A percentile compares a stretch with the other conserved stretches of the same genome.
Evolutionary conservation across 495 filamentous ascomycete genomes (phyloP).

Genomic region (Daldinia concentrica): DNA sequence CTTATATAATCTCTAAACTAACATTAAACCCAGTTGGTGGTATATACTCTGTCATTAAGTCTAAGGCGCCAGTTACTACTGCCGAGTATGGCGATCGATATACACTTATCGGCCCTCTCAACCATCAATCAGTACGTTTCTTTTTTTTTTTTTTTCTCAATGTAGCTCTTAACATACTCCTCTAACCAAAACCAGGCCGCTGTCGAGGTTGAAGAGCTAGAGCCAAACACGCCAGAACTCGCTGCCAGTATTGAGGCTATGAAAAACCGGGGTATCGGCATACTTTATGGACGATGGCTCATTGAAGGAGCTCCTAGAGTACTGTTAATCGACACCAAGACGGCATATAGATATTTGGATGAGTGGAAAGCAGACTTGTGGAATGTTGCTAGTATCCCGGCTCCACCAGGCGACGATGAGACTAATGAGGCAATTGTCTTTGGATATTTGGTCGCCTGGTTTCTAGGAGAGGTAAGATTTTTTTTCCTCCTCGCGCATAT

Average conservation of each 20-base stretch:
- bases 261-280: constrained; percentile 87
- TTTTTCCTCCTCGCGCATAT: not conserved
- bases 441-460: constrained; percentile 97
- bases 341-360: constrained; percentile 87
- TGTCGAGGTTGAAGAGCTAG: constrained; percentile 93
- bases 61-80: constrained; percentile 96
- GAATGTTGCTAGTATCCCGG: constrained; percentile 91
- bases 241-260: constrained; percentile 86
- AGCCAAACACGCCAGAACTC: constrained; percentile 82
- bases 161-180: constrained; percentile 7
- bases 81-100: constrained; percentile 98
- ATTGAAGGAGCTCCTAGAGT: constrained; percentile 96
- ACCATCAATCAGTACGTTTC: constrained; percentile 77
- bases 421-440: constrained; percentile 98
- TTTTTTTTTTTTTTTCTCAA: not conserved
- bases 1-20: constrained; percentile 8
- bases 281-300: constrained; percentile 95
- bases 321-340: constrained; percentile 92
- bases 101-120: constrained; percentile 93
- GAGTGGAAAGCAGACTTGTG: constrained; percentile 98
- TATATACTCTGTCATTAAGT: constrained; percentile 99
- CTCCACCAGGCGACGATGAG: constrained; percentile 89
- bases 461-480: constrained; percentile 87
- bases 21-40: constrained; percentile 76
- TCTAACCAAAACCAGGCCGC: constrained; percentile 68